Evolutionary conservation across 2,329 filamentous ascomycete species (phyloP).

Genomic region (Mariannaea sp.): DNA sequence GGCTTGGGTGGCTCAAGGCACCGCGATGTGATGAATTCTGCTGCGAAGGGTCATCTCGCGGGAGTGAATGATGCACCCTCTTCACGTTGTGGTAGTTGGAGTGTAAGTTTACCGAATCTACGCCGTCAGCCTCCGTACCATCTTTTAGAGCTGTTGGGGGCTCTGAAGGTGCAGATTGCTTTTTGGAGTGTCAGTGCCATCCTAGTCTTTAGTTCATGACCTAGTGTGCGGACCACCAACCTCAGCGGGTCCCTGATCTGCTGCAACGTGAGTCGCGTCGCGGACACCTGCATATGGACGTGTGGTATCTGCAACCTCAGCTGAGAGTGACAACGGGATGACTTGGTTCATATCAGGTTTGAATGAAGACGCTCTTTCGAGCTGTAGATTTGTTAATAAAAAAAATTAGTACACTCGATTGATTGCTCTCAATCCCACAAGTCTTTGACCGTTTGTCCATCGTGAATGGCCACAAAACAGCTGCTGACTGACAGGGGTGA

Average conservation of each 20-base stretch:
- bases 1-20: conserved; percentile 26
- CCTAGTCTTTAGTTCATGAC: conserved; percentile 25
- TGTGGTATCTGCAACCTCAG: neutral
- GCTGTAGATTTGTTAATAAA: conserved; percentile 13
- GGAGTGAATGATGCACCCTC: conserved; percentile 6
- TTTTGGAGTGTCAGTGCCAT: conserved; percentile 37
- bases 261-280: conserved; percentile 24
- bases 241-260: conserved; percentile 24
- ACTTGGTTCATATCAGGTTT: conserved; percentile 1
- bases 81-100: conserved; percentile 9
- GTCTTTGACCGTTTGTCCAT: too few species aligned
- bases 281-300: conserved; percentile 14
- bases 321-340: conserved; percentile 18
- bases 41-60: conserved; percentile 32
- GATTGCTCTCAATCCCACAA: neutral
- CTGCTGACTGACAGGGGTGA: neutral
- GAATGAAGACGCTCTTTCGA: conserved; percentile 26
- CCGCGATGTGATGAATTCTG: conserved; percentile 27
- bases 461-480: neutral
- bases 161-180: conserved; percentile 32
- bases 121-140: conserved; percentile 15
- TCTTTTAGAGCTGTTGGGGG: conserved; percentile 6
- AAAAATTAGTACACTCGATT: neutral
- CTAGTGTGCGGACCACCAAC: conserved; percentile 34
- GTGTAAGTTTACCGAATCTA: conserved; percentile 18